Base-by-base conservation (phyloP, 2,329 filamentous ascomycete genomes). In the Hymenoscyphus salicellus region DNA sequence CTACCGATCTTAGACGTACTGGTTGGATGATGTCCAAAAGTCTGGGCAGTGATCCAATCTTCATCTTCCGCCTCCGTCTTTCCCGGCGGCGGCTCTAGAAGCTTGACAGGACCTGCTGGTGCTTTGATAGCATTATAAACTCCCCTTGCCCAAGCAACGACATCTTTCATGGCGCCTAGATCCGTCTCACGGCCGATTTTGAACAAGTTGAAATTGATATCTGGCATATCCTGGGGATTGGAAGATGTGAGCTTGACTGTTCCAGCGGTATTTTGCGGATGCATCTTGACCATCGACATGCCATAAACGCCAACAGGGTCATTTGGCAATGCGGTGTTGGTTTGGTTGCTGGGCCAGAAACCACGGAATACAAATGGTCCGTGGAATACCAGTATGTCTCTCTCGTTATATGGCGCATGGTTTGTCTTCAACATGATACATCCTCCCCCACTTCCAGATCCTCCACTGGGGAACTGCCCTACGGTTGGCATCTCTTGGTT, bases 121-220 rank as follows among this genome's bases (percentile, higher is more conserved):
- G 61, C 23, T 14, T 56, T 57, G n/a, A 63, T 46, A 17, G 38
- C 20, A 11, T 32, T 41, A 11, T 58, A 58, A 14, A 62, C 55
- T 36, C 61, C 57, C 6, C 66, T 55, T 10, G 61, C 61, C 30
- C 46, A 66, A 4, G 79, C 76, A 20, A 68, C 63, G 2, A 80
- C 73, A 20, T 80, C 80, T 23, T 77, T 72, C 17, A 78, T 66
- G 49, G 77, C 75, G 3, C 76, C 68, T 83, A 78, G 8, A 81
- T 70, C 68, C 20, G 52, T 26, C 14, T 64, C 41, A 5, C 41
- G 55, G 5, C 63, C 63, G 30, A 63, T 60, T n/a, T 61, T 58
- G 76, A 84, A 88, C 75, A 83, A 87, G 74, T 86, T 84, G 77
- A 87, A 89, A 56, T 79, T 78, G 68, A 91, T 89, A 5, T 83